phyloP scores from a whole-genome alignment of 106 monocot genomes.

The Xerophyta viscosa region DNA sequence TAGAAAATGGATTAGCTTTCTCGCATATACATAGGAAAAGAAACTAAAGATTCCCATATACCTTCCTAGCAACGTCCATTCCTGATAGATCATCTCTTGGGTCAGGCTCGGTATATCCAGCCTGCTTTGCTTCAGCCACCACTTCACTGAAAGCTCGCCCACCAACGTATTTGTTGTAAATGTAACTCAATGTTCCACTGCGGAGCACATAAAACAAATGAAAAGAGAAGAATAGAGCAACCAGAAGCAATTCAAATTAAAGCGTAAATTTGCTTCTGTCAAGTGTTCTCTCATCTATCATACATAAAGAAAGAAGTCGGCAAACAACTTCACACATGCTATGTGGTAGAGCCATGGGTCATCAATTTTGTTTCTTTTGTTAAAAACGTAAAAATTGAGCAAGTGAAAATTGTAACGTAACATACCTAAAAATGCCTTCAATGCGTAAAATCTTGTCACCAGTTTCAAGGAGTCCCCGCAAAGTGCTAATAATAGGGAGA shows the following conservation, averaged over 20 bases:
- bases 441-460: constrained; percentile 94
- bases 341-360: too few relatives aligned
- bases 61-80: constrained; percentile 97
- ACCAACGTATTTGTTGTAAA: constrained; percentile 91
- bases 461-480: constrained; percentile 88
- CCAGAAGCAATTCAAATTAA: neutral
- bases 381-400: too few relatives aligned
- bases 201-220: too few relatives aligned
- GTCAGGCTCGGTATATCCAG: constrained; percentile 96
- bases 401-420: too few relatives aligned
- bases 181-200: constrained; percentile 98
- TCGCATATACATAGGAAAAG: too few relatives aligned
- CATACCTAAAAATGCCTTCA: constrained; percentile 98
- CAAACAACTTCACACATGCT: too few relatives aligned
- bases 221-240: too few relatives aligned
- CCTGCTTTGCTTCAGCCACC: constrained; percentile 82
- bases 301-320: too few relatives aligned
- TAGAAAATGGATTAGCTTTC: too few relatives aligned
- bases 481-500: constrained; percentile 85
- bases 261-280: too few relatives aligned
- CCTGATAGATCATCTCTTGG: constrained; percentile 99
- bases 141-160: constrained; percentile 66
- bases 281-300: too few relatives aligned
- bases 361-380: too few relatives aligned
- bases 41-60: constrained; percentile 1